Conservation (phyloP, 2,329 filamentous ascomycete species). For the Pseudogymnoascus sp. region DNA sequence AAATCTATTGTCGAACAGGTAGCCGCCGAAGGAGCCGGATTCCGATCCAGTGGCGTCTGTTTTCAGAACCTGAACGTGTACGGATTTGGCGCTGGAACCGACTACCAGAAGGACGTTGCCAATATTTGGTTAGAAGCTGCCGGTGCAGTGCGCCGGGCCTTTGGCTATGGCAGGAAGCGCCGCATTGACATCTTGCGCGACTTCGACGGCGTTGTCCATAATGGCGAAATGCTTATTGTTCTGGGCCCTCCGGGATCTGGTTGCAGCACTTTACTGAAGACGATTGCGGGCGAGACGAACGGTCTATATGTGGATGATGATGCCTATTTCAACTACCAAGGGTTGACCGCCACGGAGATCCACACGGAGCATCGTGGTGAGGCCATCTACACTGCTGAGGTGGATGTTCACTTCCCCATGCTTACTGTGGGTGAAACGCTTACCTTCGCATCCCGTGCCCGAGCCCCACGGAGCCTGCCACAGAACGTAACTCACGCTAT, state of each 20-base stretch:
- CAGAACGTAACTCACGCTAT: slow-evolving; percentile 53
- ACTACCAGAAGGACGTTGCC: slow-evolving; percentile 61
- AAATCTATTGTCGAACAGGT: slow-evolving; percentile 50
- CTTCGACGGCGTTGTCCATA: slow-evolving; percentile 43
- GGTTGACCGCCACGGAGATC: slow-evolving; percentile 41
- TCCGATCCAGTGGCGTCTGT: slow-evolving; percentile 53
- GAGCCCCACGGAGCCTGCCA: slow-evolving; percentile 55
- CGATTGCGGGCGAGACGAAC: slow-evolving; percentile 48
- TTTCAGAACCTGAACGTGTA: slow-evolving; percentile 64
- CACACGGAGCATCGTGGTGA: slow-evolving; percentile 53
- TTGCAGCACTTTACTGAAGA: slow-evolving; percentile 47
- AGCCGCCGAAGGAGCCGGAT: slow-evolving; percentile 20
- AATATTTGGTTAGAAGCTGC: slow-evolving; percentile 49
- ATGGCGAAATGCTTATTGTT: slow-evolving; percentile 44
- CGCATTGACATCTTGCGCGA: slow-evolving; percentile 48
- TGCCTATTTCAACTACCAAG: slow-evolving; percentile 53
- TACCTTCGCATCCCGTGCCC: slow-evolving; percentile 61
- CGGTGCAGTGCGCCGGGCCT: slow-evolving; percentile 37
- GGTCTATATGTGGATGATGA: slow-evolving; percentile 44
- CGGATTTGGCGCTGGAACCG: slow-evolving; percentile 59
- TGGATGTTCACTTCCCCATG: slow-evolving; percentile 66
- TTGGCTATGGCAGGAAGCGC: slow-evolving; percentile 46
- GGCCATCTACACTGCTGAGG: slow-evolving; percentile 68
- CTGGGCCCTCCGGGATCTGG: slow-evolving; percentile 41
- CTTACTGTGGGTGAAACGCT: slow-evolving; percentile 68